Base-by-base conservation (phyloP, 2,329 filamentous ascomycete genomes). In the Plectosphaerella cucumerina region DNA sequence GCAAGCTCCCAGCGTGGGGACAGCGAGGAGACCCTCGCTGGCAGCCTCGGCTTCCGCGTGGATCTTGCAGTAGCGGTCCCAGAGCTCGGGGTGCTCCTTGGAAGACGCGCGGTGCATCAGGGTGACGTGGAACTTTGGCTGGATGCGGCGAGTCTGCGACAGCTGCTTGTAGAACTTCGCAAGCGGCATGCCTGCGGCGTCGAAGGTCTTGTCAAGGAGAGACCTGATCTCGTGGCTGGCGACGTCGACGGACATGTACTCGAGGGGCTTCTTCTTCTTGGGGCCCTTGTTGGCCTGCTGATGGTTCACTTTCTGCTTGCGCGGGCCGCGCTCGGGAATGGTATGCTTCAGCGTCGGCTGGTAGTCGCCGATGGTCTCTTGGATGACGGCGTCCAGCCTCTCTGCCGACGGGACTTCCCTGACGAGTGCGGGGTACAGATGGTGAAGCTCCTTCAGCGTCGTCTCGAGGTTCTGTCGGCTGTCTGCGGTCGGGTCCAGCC, bases 61-160 rank as follows among this genome's bases (percentile, higher is more conserved):
- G 1, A 89, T 69, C n/a, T 78, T 71, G 5, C 65, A 67, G 59
- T 97, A 93, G 50, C 77, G 80, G 49, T 86, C 71, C 94, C 94
- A 99, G 49, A 93, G 74, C 9, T 86, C 80, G 0, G 85, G 79
- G 56, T 85, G 69, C 26, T 85, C 70, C 39, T 75, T 74, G 10
- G 82, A 73, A 3, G 73, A 75, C 11, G 86, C 84, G 44, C 86
- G 85, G 68, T 99, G 94, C 66, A 97, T 90, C 37, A 99, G 80
- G 0, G 94, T 99, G 52, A 99, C 89, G 65, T 99, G 94, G 66
- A 97, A 99, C 39, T 85, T 78, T n/a, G 78, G 65, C 68, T 97
- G 93, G 6, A 97, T 71, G 50, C 94, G 88, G 18, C 86, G 80
- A 3, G 77, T 80, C 58, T 87, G 78, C 66, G 87, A 81, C 33